Evolutionary conservation across 106 monocot genomes (phyloP), one percentile per base, ranked within the genome.

Genomic region (Dioscorea alata): DNA sequence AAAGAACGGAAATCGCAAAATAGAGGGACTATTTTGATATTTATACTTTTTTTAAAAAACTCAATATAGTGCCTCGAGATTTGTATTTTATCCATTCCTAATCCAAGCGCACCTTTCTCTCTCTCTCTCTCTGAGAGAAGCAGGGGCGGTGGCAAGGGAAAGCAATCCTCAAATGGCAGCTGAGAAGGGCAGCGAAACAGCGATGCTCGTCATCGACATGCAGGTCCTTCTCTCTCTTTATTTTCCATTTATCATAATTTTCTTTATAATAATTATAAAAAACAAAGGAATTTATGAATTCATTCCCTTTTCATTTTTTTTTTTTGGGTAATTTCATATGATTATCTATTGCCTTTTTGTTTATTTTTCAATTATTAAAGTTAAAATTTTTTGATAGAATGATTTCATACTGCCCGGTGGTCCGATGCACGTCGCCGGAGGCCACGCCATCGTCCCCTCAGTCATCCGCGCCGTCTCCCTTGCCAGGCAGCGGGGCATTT

Each of bases 151-250:
- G 42, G 2, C 28, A 28, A 28, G 28, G 42, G 2, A 1, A 28
- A 28, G 28, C 28, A 28, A 42, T 42, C 42, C 42, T 62, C 28
- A 28, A 28, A 69, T 63, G 69, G 73, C 67, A 23, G 33, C 77
- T 6, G 52, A 23, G 15, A 85, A 79, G n/a, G 80, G 85, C 85
- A 74, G 56, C 67, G 76, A 79, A 22, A 86, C 96, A 52, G 96
- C 92, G 61, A 72, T 96, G 82, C 89, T 96, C 34, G 89, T 96
- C 66, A 92, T 96, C 75, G 96, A 92, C 64, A 96, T 96, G 96
- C 96, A 96, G 88, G 95, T 85, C 2, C 22, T 17, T 57, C 23
- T 59, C 21, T 57, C 31, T 25, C 34, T 66, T 66, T 1, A 42
- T 24, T 60, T 28, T 12, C 42, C 23, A 14, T 5, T 34, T 12